These are phyloP conservation scores for Clonostachys chloroleuca DNA, from an alignment of 2,329 filamentous ascomycete genomes.

Conservation along the genomic window DNA sequence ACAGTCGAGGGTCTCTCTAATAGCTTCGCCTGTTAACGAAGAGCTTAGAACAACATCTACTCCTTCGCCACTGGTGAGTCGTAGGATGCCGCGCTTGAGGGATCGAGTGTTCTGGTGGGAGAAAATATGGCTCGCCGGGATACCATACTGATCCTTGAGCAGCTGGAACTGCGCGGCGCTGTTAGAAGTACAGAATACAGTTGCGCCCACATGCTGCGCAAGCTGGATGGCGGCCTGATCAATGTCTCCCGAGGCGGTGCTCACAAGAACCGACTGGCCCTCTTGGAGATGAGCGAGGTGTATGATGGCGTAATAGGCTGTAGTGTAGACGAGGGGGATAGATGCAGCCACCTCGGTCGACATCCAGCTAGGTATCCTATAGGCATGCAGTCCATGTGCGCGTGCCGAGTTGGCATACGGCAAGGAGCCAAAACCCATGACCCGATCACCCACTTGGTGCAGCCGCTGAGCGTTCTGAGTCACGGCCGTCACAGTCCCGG, in stretches of 20 bases:
- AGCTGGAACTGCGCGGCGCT: constrained; percentile 26
- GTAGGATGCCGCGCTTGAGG: constrained; percentile 10
- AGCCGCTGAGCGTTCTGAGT: constrained; percentile 8
- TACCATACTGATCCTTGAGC: constrained; percentile 26
- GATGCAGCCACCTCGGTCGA: constrained; percentile 25
- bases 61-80: constrained; percentile 38
- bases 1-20: constrained; percentile 35
- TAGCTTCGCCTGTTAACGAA: constrained; percentile 28
- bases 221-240: constrained; percentile 22
- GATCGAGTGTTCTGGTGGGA: constrained; percentile 12
- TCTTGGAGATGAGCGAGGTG: constrained; percentile 3
- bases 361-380: constrained; percentile 25
- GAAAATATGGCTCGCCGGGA: constrained; percentile 24
- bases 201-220: constrained; percentile 12
- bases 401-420: constrained; percentile 18
- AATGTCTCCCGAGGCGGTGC: constrained; percentile 20
- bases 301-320: constrained; percentile 17
- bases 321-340: constrained; percentile 22
- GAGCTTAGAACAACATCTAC: constrained; percentile 66
- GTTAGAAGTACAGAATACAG: constrained; percentile 6
- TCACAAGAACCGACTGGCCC: constrained; percentile 13
- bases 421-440: constrained; percentile 15
- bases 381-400: constrained; percentile 9
- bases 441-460: constrained; percentile 22
- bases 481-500: constrained; percentile 19